Evolutionary conservation across 192 early-diverging fungal species (phyloP).

Genomic region (Phlyctochytrium arcticum): DNA sequence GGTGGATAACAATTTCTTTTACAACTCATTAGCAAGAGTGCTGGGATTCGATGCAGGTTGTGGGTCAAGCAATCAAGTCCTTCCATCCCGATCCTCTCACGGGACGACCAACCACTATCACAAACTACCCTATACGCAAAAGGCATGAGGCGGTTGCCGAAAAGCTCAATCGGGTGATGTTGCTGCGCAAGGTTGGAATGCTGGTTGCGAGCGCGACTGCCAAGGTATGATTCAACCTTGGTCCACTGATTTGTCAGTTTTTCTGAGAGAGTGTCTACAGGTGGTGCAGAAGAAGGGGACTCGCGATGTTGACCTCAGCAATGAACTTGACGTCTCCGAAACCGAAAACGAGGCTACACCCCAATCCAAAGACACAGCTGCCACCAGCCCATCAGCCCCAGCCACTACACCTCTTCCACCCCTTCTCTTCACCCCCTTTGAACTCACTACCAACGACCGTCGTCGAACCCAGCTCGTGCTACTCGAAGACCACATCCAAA

Average conservation of each 20-base stretch:
- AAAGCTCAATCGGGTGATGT: conserved; percentile 25
- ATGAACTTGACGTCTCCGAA: conserved; percentile 1
- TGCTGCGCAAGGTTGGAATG: conserved; percentile 37
- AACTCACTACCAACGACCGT: conserved; percentile 53
- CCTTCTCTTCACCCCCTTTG: conserved; percentile 43
- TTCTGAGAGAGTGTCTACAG: background rate
- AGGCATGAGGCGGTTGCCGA: conserved; percentile 20
- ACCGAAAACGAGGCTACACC: background rate
- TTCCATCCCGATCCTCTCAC: conserved; percentile 43
- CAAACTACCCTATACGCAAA: conserved; percentile 48
- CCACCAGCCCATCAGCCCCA: background rate
- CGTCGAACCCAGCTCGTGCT: conserved; percentile 44
- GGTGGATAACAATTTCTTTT: background rate
- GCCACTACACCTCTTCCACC: conserved; percentile 3
- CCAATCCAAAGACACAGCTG: background rate
- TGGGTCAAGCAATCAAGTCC: conserved; percentile 45
- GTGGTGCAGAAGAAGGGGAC: background rate
- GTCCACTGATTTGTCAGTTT: no score
- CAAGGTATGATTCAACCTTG: background rate
- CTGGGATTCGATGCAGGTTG: conserved; percentile 52
- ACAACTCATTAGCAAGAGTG: conserved; percentile 41
- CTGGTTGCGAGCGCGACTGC: background rate
- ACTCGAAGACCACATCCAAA: conserved; percentile 22
- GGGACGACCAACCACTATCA: conserved; percentile 27
- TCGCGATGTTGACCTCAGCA: conserved; percentile 3